Evolutionary conservation across 2,329 filamentous ascomycete genomes (phyloP), one percentile per base, ranked within the genome.

Genomic region (Cyclaneusma minus): DNA sequence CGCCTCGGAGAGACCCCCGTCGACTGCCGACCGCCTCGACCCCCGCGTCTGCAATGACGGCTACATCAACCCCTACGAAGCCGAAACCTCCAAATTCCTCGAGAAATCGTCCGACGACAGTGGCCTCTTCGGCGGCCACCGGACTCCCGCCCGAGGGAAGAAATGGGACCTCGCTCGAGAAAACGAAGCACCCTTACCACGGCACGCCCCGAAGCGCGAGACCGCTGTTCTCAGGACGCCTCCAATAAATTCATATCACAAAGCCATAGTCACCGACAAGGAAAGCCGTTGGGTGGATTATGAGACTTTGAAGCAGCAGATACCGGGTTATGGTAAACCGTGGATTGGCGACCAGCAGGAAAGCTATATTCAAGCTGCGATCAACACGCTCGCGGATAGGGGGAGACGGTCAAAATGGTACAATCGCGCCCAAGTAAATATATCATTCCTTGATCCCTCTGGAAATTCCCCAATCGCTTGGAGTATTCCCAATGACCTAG

Each of bases 101-200:
- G 38, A 37, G 11, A 42, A 36, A 27, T 44, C 39, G 25, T 28
- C 25, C 6, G 40, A 20, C 18, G 18, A 47, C 19, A 40, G 37
- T 3, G 39, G 43, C 6, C 42, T 49, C 24, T 50, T 50, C 29
- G 41, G 42, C 17, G 41, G 40, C 3, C 28, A 37, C 29, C 41
- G 35, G 27, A 43, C 47, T 23, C 46, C 45, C 23, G 45, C 42
- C 16, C 42, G 29, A 22, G 47, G 47, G 3, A 31, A 45, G 19
- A 49, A 47, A 39, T 50, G 46, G 46, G 47, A 50, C 30, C 43
- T 48, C 35, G 37, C 31, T 9, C 40, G 47, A 29, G 41, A 48
- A 16, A 35, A 36, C 3, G 45, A 48, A 11, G 46, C 47, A 15
- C n/a, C n/a, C n/a, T n/a, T n/a, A n/a, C n/a, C n/a, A n/a, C n/a